Percentiles rank a stretch among this genome's conserved stretches.
These are phyloP conservation scores for Linum lewisii DNA, from an alignment of 345 rosid genomes.

Conservation along the genomic window DNA sequence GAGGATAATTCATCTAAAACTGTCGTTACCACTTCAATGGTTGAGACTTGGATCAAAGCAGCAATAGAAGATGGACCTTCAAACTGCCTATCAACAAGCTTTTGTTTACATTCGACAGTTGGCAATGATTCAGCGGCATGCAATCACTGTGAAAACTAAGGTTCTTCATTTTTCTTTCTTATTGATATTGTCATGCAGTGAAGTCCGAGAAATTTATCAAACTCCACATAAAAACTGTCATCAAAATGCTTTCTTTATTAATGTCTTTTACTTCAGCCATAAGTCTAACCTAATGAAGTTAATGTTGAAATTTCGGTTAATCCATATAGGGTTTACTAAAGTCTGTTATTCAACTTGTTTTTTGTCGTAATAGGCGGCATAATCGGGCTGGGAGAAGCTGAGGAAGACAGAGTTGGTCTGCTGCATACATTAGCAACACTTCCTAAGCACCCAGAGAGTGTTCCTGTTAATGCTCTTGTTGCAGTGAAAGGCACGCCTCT, in stretches of 20 bases:
- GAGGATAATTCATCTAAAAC: slow-evolving; percentile 40
- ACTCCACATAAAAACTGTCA: background rate
- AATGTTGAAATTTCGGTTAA: too few species aligned
- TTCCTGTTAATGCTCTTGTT: slow-evolving; percentile 88
- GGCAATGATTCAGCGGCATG: slow-evolving; percentile 75
- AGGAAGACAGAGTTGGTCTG: slow-evolving; percentile 85
- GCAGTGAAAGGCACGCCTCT: slow-evolving; percentile 98
- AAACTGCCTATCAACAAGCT: slow-evolving; percentile 89
- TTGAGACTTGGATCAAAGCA: slow-evolving; percentile 65
- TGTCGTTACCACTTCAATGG: slow-evolving; percentile 57
- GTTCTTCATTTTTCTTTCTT: slow-evolving; percentile 25
- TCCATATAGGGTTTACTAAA: too few species aligned
- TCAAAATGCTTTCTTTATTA: background rate
- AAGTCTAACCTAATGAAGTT: background rate
- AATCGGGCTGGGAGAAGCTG: slow-evolving; percentile 97
- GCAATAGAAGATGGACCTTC: slow-evolving; percentile 53
- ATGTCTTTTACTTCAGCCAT: background rate
- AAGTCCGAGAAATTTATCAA: background rate
- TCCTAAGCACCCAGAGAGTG: slow-evolving; percentile 96
- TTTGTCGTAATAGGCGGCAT: slow-evolving; percentile 63
- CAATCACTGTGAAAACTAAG: slow-evolving; percentile 83
- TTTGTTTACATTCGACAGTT: slow-evolving; percentile 82
- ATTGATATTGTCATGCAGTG: background rate
- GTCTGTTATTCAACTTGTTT: too few species aligned
- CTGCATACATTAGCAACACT: slow-evolving; percentile 91